Percentiles rank a stretch among this genome's conserved stretches.
Evolutionary conservation across 2,329 filamentous ascomycete species (phyloP).

Genomic region (Hymenotorrendiella dingleyae): DNA sequence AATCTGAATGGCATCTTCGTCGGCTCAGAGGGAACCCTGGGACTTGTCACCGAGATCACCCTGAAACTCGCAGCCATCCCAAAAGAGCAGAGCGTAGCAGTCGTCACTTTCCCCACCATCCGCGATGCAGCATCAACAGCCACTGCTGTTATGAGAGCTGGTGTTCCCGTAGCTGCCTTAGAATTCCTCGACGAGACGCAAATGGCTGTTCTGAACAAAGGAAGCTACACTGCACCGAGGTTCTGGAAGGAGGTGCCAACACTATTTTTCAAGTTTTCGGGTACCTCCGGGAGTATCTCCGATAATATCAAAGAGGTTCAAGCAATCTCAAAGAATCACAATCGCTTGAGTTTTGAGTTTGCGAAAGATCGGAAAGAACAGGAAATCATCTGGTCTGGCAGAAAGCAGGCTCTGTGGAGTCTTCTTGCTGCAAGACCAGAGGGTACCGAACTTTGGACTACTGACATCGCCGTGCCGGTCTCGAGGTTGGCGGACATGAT

Average conservation of each 20-base stretch:
- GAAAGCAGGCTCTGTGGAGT: constrained; percentile 76
- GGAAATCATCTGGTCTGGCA: constrained; percentile 69
- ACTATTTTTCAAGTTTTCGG: constrained; percentile 80
- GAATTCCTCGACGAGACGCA: constrained; percentile 84
- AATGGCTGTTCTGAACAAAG: constrained; percentile 73
- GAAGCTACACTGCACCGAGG: constrained; percentile 58
- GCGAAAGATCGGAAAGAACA: constrained; percentile 64
- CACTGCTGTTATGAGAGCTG: constrained; percentile 62
- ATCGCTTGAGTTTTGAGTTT: constrained; percentile 66
- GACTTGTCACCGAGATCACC: constrained; percentile 77
- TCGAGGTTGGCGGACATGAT: constrained; percentile 65
- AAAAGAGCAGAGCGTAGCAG: constrained; percentile 67
- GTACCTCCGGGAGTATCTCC: constrained; percentile 64
- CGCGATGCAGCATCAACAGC: constrained; percentile 68
- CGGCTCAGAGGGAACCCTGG: constrained; percentile 74
- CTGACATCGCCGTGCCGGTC: constrained; percentile 77
- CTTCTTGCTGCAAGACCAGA: constrained; percentile 63
- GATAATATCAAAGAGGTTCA: constrained; percentile 69
- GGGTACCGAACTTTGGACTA: constrained; percentile 66
- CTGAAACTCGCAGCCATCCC: constrained; percentile 72
- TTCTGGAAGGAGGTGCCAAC: constrained; percentile 70
- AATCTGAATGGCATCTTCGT: constrained; percentile 75
- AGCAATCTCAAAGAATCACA: constrained; percentile 56
- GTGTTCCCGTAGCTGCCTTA: constrained; percentile 29
- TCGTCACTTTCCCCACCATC: constrained; percentile 71